Evolutionary conservation across 805 yeast genomes (phyloP), one percentile per base, ranked within the genome.

Genomic region (Candida xyloterini): DNA sequence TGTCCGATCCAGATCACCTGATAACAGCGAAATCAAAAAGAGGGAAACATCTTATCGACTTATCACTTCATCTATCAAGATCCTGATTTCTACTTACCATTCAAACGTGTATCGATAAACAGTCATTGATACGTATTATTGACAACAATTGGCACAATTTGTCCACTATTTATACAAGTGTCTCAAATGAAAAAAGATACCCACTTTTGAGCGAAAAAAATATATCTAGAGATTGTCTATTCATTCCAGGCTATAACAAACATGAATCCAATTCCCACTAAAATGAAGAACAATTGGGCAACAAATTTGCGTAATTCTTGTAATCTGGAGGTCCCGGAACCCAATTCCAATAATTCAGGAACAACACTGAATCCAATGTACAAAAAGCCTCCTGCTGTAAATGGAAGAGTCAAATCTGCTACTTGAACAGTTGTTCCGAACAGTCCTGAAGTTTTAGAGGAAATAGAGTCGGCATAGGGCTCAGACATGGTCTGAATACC

Each of bases 361-460:
- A 84, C 75, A n/a, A 84, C 83, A 31, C 85, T 83, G 15, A 81
- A 81, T 7, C 85, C 86, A 46, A 84, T 80, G 55, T 84, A 84
- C 16, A 84, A 57, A 53, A 84, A 79, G 6, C 86, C 85, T 46
- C 91, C 93, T 1, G 89, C 84, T 1, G 89, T 81, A 54, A 83
- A 73, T 11, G 91, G 89, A 32, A 82, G 61, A 10, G 82, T 71
- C 38, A 74, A 56, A 44, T 78, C 85, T 10, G 71, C 68, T 20
- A 68, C 41, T 15, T 64, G 63, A 28, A 76, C 81, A 13, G 70
- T 57, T n/a, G 80, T 73, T 13, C 79, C 79, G 45, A 71, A 66
- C 2, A 50, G 35, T 21, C 53, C 51, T 18, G 43, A 31, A 7
- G 48, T 37, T 2, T 31, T 31, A 16, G 24, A 30, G 2, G 24